Conservation (phyloP, 176 grass and related monocot genomes). For the Lolium perenne region DNA sequence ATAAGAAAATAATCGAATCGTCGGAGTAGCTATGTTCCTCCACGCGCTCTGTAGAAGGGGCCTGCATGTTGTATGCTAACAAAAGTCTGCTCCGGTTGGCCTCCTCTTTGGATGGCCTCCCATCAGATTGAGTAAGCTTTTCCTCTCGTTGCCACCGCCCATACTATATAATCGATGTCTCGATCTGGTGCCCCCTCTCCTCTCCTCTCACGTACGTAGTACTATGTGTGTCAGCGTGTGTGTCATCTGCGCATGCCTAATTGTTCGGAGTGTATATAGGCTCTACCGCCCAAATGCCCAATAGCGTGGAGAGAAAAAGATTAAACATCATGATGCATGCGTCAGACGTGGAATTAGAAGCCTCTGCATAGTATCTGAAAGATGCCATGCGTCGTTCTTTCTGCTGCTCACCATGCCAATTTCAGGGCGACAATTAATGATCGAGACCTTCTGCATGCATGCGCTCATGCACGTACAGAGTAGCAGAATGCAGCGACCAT, state of each 20-base stretch:
- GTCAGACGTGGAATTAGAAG: constrained; percentile 68
- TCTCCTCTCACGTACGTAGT: no score
- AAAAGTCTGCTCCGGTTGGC: constrained; percentile 46
- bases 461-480: neutral
- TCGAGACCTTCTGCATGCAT: neutral
- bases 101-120: constrained; percentile 43
- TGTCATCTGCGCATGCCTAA: neutral
- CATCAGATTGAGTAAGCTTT: constrained; percentile 31
- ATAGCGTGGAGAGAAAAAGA: constrained; percentile 19
- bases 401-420: constrained; percentile 33
- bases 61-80: constrained; percentile 53
- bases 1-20: neutral
- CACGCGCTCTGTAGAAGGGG: constrained; percentile 42
- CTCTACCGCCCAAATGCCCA: neutral
- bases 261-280: constrained; percentile 6
- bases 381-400: constrained; percentile 46
- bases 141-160: constrained; percentile 21
- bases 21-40: constrained; percentile 30
- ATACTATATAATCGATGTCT: neutral
- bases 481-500: neutral
- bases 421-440: constrained; percentile 46
- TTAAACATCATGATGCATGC: constrained; percentile 48
- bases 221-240: no score
- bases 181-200: neutral
- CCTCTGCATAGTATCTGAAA: constrained; percentile 36